Conservation (phyloP, 2,329 filamentous ascomycete species). For the Fusarium torulosum region DNA sequence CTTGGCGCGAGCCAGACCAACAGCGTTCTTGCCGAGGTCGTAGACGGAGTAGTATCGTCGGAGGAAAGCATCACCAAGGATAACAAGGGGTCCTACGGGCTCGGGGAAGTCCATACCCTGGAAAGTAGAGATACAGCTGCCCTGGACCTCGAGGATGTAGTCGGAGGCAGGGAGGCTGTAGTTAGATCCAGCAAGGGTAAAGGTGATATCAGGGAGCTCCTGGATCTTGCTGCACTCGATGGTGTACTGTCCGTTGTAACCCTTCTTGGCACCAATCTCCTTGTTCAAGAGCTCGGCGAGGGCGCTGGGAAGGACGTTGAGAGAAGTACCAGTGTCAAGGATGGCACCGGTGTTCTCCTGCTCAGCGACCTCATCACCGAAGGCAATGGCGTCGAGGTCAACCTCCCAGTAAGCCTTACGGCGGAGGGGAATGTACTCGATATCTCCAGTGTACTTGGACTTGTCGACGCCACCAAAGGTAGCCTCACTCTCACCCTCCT, state of each 20-base stretch:
- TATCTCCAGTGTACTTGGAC: slow-evolving; percentile 83
- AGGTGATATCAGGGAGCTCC: slow-evolving; percentile 89
- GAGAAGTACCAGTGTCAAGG: slow-evolving; percentile 96
- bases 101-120: slow-evolving; percentile 95
- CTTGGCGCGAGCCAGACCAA: slow-evolving; percentile 90
- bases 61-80: slow-evolving; percentile 89
- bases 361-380: slow-evolving; percentile 87
- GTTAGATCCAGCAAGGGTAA: slow-evolving; percentile 90
- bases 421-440: slow-evolving; percentile 93
- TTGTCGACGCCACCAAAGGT: slow-evolving; percentile 91
- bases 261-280: slow-evolving; percentile 98
- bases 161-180: slow-evolving; percentile 91
- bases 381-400: slow-evolving; percentile 90
- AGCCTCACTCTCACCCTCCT: slow-evolving; percentile 82
- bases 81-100: slow-evolving; percentile 90
- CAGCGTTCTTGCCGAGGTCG: slow-evolving; percentile 88
- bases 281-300: slow-evolving; percentile 97
- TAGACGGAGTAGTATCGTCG: slow-evolving; percentile 96
- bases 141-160: slow-evolving; percentile 96
- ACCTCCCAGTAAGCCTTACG: slow-evolving; percentile 99
- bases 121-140: slow-evolving; percentile 96
- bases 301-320: slow-evolving; percentile 92
- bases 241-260: slow-evolving; percentile 95
- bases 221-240: slow-evolving; percentile 88
- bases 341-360: slow-evolving; percentile 96